These are phyloP conservation scores for Tanacetum coccineum DNA, from an alignment of 129 eudicot species.

Conservation along the genomic window DNA sequence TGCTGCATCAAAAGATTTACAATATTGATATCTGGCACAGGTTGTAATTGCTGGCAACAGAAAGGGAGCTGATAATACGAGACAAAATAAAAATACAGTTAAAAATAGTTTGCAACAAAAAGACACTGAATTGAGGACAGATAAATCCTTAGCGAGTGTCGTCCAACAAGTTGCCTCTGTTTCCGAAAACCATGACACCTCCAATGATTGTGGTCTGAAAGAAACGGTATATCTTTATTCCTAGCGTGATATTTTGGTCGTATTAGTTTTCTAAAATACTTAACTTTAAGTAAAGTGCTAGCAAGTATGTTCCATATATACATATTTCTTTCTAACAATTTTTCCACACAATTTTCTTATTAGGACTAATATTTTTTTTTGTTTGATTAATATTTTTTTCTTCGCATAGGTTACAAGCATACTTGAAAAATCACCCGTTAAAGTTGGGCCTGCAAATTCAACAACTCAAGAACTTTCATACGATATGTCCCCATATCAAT, in stretches of 20 bases:
- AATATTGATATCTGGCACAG: conserved; percentile 34
- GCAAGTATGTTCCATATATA: too few relatives aligned
- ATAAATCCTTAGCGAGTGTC: conserved; percentile 15
- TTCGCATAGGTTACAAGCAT: conserved; percentile 35
- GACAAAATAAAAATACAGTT: conserved; percentile 30
- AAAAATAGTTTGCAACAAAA: conserved; percentile 26
- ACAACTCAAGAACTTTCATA: conserved; percentile 59
- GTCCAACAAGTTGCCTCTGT: conserved; percentile 28
- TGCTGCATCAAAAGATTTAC: too few relatives aligned
- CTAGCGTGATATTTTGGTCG: neutral
- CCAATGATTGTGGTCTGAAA: conserved; percentile 28
- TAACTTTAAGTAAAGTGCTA: too few relatives aligned
- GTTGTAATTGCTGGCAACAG: conserved; percentile 32
- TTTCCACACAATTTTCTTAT: too few relatives aligned
- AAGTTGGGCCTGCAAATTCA: conserved; percentile 19
- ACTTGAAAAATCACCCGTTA: conserved; percentile 38
- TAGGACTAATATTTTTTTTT: neutral
- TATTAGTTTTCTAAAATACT: too few relatives aligned
- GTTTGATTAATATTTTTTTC: neutral
- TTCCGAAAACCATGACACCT: conserved; percentile 32
- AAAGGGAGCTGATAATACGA: conserved; percentile 37
- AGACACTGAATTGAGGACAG: conserved; percentile 22
- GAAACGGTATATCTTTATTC: conserved; percentile 37
- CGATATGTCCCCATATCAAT: conserved; percentile 89
- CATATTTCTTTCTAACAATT: too few relatives aligned